Conservation (phyloP, 2,329 filamentous ascomycete species). For the Fusarium sp. region DNA sequence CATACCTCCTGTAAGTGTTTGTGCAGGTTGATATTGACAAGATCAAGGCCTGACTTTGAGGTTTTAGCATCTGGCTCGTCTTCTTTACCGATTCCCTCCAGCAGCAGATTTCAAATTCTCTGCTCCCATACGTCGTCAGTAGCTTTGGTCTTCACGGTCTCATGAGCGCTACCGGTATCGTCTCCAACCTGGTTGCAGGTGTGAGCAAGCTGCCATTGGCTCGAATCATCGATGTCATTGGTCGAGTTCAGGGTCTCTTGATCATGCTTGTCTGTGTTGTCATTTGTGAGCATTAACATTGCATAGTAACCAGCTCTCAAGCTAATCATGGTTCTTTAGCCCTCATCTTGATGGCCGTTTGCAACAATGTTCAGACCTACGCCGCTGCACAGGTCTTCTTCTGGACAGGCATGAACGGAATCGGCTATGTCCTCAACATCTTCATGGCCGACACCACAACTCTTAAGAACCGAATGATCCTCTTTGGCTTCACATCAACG, state of each 20-base stretch:
- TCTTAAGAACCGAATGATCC: constrained; percentile 19
- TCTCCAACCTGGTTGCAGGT: constrained; percentile 57
- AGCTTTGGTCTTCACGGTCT: constrained; percentile 64
- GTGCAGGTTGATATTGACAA: not conserved
- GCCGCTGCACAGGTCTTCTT: constrained; percentile 71
- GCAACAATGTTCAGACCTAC: constrained; percentile 48
- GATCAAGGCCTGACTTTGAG: not conserved
- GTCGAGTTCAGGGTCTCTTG: constrained; percentile 71
- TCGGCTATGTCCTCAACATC: constrained; percentile 21
- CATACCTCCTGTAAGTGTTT: constrained; percentile 48
- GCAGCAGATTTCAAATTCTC: constrained; percentile 26
- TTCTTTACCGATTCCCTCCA: constrained; percentile 57
- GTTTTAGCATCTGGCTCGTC: constrained; percentile 59
- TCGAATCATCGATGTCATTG: constrained; percentile 75
- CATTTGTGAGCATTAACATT: not conserved
- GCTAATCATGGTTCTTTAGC: constrained; percentile 32
- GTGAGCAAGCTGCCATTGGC: constrained; percentile 73
- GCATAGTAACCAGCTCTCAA: not conserved
- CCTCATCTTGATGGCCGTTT: constrained; percentile 71
- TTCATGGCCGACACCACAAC: constrained; percentile 24
- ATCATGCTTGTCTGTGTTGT: constrained; percentile 47
- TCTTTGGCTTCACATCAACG: constrained; percentile 11
- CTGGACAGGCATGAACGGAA: constrained; percentile 28
- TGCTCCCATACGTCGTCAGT: constrained; percentile 53
- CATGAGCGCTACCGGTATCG: constrained; percentile 64